A percentile compares a stretch with the other conserved stretches of the same genome.
These are phyloP conservation scores for Ascoidea rubescens DNA, from an alignment of 805 yeast genomes.

Conservation along the genomic window DNA sequence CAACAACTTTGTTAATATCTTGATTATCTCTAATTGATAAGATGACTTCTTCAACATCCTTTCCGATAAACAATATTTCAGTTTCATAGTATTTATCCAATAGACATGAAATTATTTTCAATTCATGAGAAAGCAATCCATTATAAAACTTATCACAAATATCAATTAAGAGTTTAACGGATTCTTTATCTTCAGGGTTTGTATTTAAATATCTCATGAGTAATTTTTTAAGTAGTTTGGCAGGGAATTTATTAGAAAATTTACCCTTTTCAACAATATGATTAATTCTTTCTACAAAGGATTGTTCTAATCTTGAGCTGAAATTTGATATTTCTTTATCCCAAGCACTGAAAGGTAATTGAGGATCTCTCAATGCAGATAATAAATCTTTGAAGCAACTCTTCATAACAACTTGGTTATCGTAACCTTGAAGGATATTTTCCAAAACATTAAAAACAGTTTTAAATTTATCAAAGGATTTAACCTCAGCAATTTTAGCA, in stretches of 20 bases:
- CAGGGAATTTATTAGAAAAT: conserved; percentile 57
- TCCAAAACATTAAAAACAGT: conserved; percentile 44
- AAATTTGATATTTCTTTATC: conserved; percentile 70
- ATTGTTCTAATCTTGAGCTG: conserved; percentile 77
- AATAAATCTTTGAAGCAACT: conserved; percentile 63
- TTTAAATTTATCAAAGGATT: conserved; percentile 64
- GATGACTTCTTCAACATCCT: conserved; percentile 80
- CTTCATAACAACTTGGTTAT: conserved; percentile 89
- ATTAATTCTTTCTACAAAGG: conserved; percentile 55
- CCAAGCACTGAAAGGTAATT: conserved; percentile 93
- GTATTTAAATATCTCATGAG: conserved; percentile 47
- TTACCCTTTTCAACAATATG: conserved; percentile 52
- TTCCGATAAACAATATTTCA: conserved; percentile 68
- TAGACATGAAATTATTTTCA: conserved; percentile 52
- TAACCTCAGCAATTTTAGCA: conserved; percentile 71
- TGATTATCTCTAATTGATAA: conserved; percentile 74
- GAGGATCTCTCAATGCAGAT: conserved; percentile 60
- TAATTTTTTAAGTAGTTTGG: conserved; percentile 65
- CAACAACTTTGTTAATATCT: conserved; percentile 52
- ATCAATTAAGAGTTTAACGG: conserved; percentile 58
- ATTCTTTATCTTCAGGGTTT: conserved; percentile 37
- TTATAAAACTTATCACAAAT: conserved; percentile 57
- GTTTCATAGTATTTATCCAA: conserved; percentile 61
- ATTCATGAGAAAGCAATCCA: conserved; percentile 81
- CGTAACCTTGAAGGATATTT: conserved; percentile 81